Evolutionary conservation across 1,284 basidiomycete species (phyloP).

Genomic region (Microstroma glucosiphilum): DNA sequence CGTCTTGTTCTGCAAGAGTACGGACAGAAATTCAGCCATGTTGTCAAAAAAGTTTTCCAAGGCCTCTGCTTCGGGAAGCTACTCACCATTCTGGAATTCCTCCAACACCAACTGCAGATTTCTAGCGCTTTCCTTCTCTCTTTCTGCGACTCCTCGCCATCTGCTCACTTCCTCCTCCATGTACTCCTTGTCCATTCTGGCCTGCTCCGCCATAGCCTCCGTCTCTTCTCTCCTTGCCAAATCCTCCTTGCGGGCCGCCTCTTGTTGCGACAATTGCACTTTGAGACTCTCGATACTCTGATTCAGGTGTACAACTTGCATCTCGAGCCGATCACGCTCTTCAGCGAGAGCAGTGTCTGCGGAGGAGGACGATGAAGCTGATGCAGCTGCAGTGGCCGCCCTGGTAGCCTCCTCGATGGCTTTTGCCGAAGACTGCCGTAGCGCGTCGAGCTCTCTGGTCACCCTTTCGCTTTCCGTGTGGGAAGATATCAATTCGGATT

Average conservation of each 20-base stretch:
- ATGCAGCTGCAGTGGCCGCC: constrained; percentile 11
- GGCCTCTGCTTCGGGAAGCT: no score
- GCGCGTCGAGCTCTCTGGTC: constrained; percentile 21
- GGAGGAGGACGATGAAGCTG: constrained; percentile 52
- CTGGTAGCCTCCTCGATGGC: constrained; percentile 1
- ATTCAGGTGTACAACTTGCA: background rate
- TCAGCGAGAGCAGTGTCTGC: background rate
- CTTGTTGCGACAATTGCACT: background rate
- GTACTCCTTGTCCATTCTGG: background rate
- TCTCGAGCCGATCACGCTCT: constrained; percentile 1
- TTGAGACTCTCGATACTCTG: background rate
- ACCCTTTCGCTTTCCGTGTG: constrained; percentile 29
- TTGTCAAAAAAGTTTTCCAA: no score
- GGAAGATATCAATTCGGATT: constrained; percentile 26
- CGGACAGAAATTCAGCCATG: no score
- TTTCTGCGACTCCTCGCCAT: constrained; percentile 47
- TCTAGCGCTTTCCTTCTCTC: constrained; percentile 67
- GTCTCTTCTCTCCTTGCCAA: background rate
- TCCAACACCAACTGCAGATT: constrained; percentile 88
- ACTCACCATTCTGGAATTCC: constrained; percentile 67
- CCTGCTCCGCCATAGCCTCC: background rate
- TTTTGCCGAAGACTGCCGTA: constrained; percentile 15
- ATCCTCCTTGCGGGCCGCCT: background rate
- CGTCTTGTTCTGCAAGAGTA: constrained; percentile 56
- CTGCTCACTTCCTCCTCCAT: background rate